Percentiles rank a stretch among this genome's conserved stretches.
phyloP scores from a whole-genome alignment of 148 eudicot genomes.

The Nepenthes gracilis region DNA sequence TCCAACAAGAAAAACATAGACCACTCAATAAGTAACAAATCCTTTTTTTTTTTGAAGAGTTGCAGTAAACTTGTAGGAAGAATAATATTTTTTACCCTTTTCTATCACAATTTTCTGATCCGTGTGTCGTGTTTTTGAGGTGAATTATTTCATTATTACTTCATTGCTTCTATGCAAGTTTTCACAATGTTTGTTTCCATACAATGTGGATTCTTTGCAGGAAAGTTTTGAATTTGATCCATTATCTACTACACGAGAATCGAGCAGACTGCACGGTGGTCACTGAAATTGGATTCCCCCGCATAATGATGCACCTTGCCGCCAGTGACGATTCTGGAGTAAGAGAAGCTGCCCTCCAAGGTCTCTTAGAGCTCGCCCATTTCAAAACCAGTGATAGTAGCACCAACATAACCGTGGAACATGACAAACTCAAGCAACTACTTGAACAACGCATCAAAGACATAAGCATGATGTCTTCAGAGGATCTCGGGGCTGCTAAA shows the following conservation, averaged over 20 bases:
- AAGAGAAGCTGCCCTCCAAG: slow-evolving; percentile 76
- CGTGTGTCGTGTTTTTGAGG: not conserved
- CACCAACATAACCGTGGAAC: slow-evolving; percentile 27
- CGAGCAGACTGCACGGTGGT: slow-evolving; percentile 37
- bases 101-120: not conserved
- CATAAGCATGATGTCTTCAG: slow-evolving; percentile 63
- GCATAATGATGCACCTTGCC: slow-evolving; percentile 67
- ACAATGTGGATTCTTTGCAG: slow-evolving; percentile 26
- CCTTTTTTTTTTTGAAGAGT: too few species aligned
- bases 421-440: slow-evolving; percentile 55
- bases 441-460: slow-evolving; percentile 55
- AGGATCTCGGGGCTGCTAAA: slow-evolving; percentile 56
- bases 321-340: slow-evolving; percentile 64
- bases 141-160: not conserved
- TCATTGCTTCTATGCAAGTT: too few species aligned
- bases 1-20: too few species aligned
- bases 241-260: slow-evolving; percentile 64
- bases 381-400: slow-evolving; percentile 18
- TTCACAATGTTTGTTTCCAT: not conserved
- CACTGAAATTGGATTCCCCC: slow-evolving; percentile 69
- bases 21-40: too few species aligned
- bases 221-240: slow-evolving; percentile 89
- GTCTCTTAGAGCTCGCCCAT: slow-evolving; percentile 57
- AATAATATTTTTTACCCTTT: too few species aligned
- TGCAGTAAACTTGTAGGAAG: too few species aligned